Evolutionary conservation across 805 yeast species (phyloP).

Genomic region (Sugiyamaella mastotermitis): DNA sequence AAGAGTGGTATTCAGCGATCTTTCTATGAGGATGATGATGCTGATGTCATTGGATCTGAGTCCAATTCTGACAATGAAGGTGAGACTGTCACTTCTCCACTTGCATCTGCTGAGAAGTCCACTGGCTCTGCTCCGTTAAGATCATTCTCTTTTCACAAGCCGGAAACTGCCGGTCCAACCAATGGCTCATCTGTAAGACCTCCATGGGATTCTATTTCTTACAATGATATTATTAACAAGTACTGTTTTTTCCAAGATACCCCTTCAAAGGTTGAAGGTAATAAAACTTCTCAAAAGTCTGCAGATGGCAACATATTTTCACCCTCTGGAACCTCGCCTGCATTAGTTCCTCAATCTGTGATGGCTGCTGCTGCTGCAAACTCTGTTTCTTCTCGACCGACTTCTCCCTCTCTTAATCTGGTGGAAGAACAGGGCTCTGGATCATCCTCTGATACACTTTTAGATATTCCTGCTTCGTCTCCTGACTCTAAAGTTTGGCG

Average conservation of each 20-base stretch:
- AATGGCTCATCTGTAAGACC: conserved; percentile 15
- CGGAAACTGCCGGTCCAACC: not conserved
- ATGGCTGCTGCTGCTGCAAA: conserved; percentile 8
- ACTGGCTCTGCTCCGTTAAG: conserved; percentile 1
- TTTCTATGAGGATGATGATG: conserved; percentile 8
- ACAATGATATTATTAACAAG: conserved; percentile 33
- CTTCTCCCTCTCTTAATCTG: conserved; percentile 4
- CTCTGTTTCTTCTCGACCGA: conserved; percentile 2
- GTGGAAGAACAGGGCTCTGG: not conserved
- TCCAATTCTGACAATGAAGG: conserved; percentile 7
- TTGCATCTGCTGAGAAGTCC: not conserved
- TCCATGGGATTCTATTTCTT: conserved; percentile 31
- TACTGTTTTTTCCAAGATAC: conserved; percentile 33
- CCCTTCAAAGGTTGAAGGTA: conserved; percentile 6
- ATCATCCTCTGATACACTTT: conserved; percentile 3
- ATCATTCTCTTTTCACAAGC: conserved; percentile 7
- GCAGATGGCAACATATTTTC: not conserved
- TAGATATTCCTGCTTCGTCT: conserved; percentile 1
- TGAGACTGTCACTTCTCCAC: conserved; percentile 1
- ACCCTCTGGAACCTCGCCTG: conserved; percentile 9
- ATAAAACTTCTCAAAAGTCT: not conserved
- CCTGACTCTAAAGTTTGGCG: conserved; percentile 3
- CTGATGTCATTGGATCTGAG: conserved; percentile 4
- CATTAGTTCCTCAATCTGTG: conserved; percentile 7
- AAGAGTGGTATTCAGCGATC: conserved; percentile 3